Evolutionary conservation across 495 filamentous ascomycete genomes (phyloP), one percentile per base, ranked within the genome.

Genomic region (Aspergillus coremiiformis): DNA sequence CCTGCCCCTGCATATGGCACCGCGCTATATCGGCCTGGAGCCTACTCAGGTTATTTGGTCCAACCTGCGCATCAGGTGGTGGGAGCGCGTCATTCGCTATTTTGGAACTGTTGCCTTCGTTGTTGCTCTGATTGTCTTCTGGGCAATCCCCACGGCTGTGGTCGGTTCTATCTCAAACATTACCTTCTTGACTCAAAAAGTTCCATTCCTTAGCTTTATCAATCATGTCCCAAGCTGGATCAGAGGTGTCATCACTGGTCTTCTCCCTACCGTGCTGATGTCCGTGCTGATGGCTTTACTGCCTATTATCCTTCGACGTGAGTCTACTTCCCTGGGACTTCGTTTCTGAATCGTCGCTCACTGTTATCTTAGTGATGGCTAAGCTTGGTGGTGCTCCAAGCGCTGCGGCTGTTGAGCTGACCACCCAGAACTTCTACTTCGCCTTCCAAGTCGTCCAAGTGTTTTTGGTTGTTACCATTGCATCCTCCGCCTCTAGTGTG

Each of bases 391-490:
- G 93, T 41, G 87, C 82, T 45, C 88, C 90, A 11, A 90, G 86
- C 10, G 58, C 80, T 4, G 84, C 90, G 6, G 78, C 81, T 11
- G 80, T 97, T 26, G 93, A 98, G 70, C 74, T 96, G 30, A 86
- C 84, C 41, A 86, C 84, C 1, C 93, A 98, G 64, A 95, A 94
- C 62, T 87, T 78, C 44, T 98, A 95, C 75, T 98, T 97, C 62
- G 79, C 77, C 15, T 98, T 97, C 79, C 91, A 96, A 66, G 86
- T 98, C 37, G 77, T 98, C 24, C 92, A 98, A 67, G 87, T 95
- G 15, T 98, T 97, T 76, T 73, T 98, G 45, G 81, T 98, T 24
- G 78, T 89, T 1, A 97, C 93, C 2, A 37, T 95, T 23, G 72
- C 85, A 15, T 89, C 90, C 12, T 76, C 89, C 0, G 78, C 86